Evolutionary conservation across 306 rosid species (phyloP), one percentile per base, ranked within the genome.

Genomic region (Castanea crenata): DNA sequence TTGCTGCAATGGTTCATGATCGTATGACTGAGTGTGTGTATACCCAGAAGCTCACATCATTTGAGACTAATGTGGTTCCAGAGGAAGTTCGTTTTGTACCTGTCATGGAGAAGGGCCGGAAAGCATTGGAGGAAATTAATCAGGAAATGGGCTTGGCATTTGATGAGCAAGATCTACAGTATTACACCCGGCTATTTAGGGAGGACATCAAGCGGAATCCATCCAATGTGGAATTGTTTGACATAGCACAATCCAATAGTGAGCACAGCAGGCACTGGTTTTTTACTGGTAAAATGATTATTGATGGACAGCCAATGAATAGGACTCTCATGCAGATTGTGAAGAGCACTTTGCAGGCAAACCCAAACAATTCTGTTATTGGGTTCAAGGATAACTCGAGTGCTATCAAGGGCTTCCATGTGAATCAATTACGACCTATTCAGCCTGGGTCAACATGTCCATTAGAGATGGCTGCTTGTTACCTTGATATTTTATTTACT

Each of bases 211-310:
- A 87, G 86, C 89, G 96, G 35, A 85, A 94, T 79, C 98, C 98
- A 77, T 86, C 96, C 0, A 94, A 90, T 19, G 97, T 94, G 71
- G 98, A 94, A 49, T 73, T 94, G 67, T 94, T 94, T 83, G 98
- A 94, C 79, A 92, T 94, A 78, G 98, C 98, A 11, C 98, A 94
- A 73, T 94, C 98, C 57, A 94, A 94, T 79, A 92, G 96, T 49
- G 97, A 94, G 81, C 98, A 94, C 51, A 90, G 98, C 74, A 89
- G 98, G 78, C 98, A 92, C 70, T 94, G 98, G 98, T 94, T 94
- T 89, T 94, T 94, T 72, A 87, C 93, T 32, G 97, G 96, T 49
- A 92, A 90, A 73, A 87, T 94, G 67, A 69, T 83, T 76, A 87
- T 94, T 58, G 97, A 92, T 80, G 98, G 92, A 55, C 79, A 91